Percentiles rank a stretch among this genome's conserved stretches.
Conservation (phyloP, 2,329 filamentous ascomycete species). For the Arthrobotrys sphaeroides region DNA sequence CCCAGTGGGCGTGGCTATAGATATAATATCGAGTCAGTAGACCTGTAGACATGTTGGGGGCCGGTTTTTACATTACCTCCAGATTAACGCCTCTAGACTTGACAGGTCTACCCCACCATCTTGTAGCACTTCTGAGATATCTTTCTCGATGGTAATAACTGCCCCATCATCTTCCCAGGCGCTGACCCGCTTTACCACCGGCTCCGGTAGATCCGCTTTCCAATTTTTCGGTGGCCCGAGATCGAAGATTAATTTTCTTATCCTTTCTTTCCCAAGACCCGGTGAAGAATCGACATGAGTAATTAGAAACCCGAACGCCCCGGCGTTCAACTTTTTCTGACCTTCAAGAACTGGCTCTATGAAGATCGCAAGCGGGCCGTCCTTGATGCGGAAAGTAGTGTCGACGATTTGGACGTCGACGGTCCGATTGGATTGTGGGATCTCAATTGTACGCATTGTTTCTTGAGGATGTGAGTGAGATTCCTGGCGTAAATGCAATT, state of each 20-base stretch:
- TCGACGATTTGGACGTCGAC: conserved; percentile 36
- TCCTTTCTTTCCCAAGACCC: neutral
- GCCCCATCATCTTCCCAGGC: conserved; percentile 34
- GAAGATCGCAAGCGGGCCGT: conserved; percentile 29
- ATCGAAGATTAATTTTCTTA: conserved; percentile 31
- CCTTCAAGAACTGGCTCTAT: conserved; percentile 24
- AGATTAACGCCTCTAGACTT: conserved; percentile 25
- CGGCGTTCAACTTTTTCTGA: conserved; percentile 9
- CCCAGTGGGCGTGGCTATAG: conserved; percentile 67
- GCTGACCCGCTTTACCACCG: neutral
- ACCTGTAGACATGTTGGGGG: neutral
- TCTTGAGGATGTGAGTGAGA: neutral
- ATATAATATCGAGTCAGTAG: neutral
- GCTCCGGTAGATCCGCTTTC: conserved; percentile 26
- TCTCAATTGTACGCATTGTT: conserved; percentile 1
- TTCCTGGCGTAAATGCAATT: neutral
- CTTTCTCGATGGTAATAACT: conserved; percentile 25
- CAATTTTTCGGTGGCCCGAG: conserved; percentile 39
- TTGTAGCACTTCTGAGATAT: conserved; percentile 38
- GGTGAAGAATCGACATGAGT: conserved; percentile 9
- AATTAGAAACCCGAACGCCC: conserved; percentile 34
- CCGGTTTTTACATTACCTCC: conserved; percentile 38
- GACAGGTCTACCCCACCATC: conserved; percentile 10
- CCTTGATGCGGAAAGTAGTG: conserved; percentile 27
- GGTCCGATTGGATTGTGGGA: conserved; percentile 18